Evolutionary conservation across 2,329 filamentous ascomycete genomes (phyloP).

Genomic region (Fusarium sp.): DNA sequence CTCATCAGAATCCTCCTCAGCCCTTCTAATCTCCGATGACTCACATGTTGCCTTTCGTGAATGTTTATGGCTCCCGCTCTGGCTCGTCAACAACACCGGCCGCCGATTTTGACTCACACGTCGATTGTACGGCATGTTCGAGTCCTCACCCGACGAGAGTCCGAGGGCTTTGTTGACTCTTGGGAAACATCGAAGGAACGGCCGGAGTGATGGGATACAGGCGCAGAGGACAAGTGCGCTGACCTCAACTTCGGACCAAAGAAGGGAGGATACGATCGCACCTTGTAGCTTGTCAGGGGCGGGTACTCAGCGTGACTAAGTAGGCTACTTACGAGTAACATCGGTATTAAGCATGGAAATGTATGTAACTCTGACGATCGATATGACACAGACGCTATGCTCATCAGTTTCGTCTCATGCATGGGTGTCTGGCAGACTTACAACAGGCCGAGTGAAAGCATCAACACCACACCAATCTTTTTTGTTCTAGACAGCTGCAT

Average conservation of each 20-base stretch:
- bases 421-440: not conserved
- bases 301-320: not conserved
- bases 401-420: not conserved
- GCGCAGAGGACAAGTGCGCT: not conserved
- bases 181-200: not conserved
- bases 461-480: not conserved
- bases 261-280: not conserved
- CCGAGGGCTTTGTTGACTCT: not conserved
- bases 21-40: not conserved
- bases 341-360: not conserved
- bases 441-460: not conserved
- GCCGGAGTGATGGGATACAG: not conserved
- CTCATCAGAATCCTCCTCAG: not conserved
- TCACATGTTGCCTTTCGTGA: not conserved
- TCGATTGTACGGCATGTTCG: not conserved
- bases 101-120: not conserved
- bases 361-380: not conserved
- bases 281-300: not conserved
- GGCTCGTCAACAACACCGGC: not conserved
- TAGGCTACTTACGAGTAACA: not conserved
- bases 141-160: not conserved
- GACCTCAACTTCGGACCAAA: not conserved
- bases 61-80: not conserved
- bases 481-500: not conserved
- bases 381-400: not conserved